A percentile compares a stretch with the other conserved stretches of the same genome.
Evolutionary conservation across 345 rosid species (phyloP).

Genomic region (Brassica incana): DNA sequence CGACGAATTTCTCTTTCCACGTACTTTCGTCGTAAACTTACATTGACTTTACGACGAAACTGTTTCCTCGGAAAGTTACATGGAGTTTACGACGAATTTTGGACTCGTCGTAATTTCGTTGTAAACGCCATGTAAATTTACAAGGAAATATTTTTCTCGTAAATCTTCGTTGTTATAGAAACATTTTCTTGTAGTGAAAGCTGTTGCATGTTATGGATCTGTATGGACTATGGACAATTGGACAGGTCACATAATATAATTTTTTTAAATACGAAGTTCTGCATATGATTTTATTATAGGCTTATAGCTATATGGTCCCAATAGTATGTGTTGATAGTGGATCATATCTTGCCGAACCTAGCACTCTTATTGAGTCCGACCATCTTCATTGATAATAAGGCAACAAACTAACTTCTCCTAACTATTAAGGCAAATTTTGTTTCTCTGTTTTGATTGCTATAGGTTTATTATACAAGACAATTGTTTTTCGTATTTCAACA

Average conservation of each 20-base stretch:
- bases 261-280: no score
- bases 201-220: not conserved
- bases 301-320: conserved; percentile 16
- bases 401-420: conserved; percentile 1
- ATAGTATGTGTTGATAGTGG: conserved; percentile 5
- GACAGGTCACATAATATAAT: no score
- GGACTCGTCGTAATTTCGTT: no score
- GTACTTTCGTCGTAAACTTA: no score
- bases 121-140: no score
- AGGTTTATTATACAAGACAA: not conserved
- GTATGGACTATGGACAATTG: no score
- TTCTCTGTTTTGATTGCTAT: not conserved
- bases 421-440: not conserved
- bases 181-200: not conserved
- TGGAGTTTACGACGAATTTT: no score
- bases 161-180: no score
- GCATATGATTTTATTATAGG: not conserved
- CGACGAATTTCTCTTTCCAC: no score
- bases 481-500: not conserved
- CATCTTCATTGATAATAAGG: conserved; percentile 4
- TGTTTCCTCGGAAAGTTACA: no score
- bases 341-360: conserved; percentile 16
- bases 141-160: no score
- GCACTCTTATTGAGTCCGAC: conserved; percentile 4
- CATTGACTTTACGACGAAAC: no score